Base-by-base conservation (phyloP, 306 rosid species). In the Prunus fruticosa region DNA sequence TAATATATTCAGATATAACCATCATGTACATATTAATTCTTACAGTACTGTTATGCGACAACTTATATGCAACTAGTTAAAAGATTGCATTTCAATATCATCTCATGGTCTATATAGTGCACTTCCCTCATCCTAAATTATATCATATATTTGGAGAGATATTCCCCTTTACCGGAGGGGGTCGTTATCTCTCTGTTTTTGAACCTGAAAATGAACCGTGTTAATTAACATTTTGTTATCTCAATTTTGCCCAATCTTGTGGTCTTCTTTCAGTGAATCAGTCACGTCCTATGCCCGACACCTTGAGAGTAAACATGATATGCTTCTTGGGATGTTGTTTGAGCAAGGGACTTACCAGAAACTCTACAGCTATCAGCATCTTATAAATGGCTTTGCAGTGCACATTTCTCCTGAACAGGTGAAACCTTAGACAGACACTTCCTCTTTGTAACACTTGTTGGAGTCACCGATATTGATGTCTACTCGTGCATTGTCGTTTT, bases 341-440 rank as follows among this genome's bases (percentile, higher is more conserved):
- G 90, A 93, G 79, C 72, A 65, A 71, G 99, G 97, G 52, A 88
- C 89, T 67, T 96, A 91, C 83, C 78, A 82, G 81, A 96, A 96
- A 82, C 90, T 96, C 54, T 96, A 96, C 66, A 96, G 98, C 77
- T 96, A 92, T 85, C 83, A 87, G 6, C 99, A 96, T 91, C 99
- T 96, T 81, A 82, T 96, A 82, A 96, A 96, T 85, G 99, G 99
- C 25, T 96, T 96, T 91, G 87, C 99, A 72, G 98, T 91, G 85
- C 94, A 93, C 80, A 81, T 91, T 71, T 84, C 99, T 19, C 93
- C 85, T 9, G 91, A 96, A 74, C 98, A 96, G 99, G 99, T 96
- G 88, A 89, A 86, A 87, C 80, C 76, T 84, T 74, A 81, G 66
- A 80, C 66, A 78, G 66, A 80, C 63, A 76, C 70, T 52, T 80